A percentile compares a stretch with the other conserved stretches of the same genome.
These are phyloP conservation scores for Zoysia pacifica DNA, from an alignment of 176 grass and related monocot species.

Conservation along the genomic window DNA sequence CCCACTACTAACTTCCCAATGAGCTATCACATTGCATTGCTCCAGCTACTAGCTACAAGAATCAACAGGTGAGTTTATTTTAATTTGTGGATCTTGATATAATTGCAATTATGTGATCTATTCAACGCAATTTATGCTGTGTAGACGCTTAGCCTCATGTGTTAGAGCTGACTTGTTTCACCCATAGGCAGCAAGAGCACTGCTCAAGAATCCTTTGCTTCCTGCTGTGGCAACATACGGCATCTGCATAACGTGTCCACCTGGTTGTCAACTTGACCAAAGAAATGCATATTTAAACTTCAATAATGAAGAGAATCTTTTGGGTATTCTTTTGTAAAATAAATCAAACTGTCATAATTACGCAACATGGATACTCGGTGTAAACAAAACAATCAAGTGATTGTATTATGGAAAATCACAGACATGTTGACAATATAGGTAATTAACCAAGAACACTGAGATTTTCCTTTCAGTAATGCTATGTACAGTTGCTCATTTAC, in stretches of 20 bases:
- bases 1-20: conserved; percentile 3
- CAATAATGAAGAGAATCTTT: conserved; percentile 19
- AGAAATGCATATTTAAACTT: not conserved
- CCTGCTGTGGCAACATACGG: conserved; percentile 27
- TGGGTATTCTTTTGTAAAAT: not conserved
- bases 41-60: conserved; percentile 38
- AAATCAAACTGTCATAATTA: not conserved
- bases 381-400: not conserved
- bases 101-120: conserved; percentile 16
- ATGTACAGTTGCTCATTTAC: conserved; percentile 34
- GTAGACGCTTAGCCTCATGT: conserved; percentile 23
- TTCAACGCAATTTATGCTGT: conserved; percentile 1
- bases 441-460: conserved; percentile 2
- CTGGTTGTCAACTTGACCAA: not conserved
- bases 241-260: conserved; percentile 34
- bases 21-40: conserved; percentile 28
- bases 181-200: conserved; percentile 40
- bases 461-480: conserved; percentile 13
- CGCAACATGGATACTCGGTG: not conserved
- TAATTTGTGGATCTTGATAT: conserved; percentile 20
- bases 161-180: conserved; percentile 36
- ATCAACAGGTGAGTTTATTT: conserved; percentile 33
- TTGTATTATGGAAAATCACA: not conserved
- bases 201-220: conserved; percentile 31
- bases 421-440: not conserved